Percentiles rank a stretch among this genome's conserved stretches.
These are phyloP conservation scores for Podosphaera aphanis DNA, from an alignment of 2,329 filamentous ascomycete species.

Conservation along the genomic window DNA sequence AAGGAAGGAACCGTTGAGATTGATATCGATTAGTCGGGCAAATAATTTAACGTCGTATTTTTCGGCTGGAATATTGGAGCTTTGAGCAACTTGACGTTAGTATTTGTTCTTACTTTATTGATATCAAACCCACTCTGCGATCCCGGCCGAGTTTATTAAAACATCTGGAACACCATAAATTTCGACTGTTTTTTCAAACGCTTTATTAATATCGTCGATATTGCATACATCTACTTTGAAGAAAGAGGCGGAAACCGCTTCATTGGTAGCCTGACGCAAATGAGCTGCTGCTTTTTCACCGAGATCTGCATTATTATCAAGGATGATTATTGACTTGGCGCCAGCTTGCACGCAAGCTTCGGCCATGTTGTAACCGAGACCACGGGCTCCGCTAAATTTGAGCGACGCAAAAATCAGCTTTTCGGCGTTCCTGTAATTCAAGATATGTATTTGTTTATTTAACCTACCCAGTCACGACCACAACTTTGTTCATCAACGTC, in stretches of 20 bases:
- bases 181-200: conserved; percentile 4
- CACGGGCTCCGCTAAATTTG: conserved; percentile 39
- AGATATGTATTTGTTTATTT: too few species aligned
- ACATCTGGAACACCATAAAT: conserved; percentile 45
- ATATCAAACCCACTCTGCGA: conserved; percentile 34
- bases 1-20: conserved; percentile 57
- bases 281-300: conserved; percentile 46
- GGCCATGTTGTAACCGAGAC: conserved; percentile 59
- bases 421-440: neutral
- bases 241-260: conserved; percentile 41
- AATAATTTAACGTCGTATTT: conserved; percentile 55
- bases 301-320: conserved; percentile 54
- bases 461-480: conserved; percentile 46
- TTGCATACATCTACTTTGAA: conserved; percentile 62
- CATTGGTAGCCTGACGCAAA: conserved; percentile 45
- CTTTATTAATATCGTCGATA: conserved; percentile 33
- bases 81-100: conserved; percentile 9
- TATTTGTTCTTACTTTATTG: neutral
- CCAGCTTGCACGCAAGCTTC: conserved; percentile 55
- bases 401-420: conserved; percentile 11
- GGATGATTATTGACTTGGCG: conserved; percentile 48
- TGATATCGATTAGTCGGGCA: conserved; percentile 60
- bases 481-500: conserved; percentile 45
- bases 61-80: conserved; percentile 63
- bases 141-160: conserved; percentile 59